phyloP scores from a whole-genome alignment of 2,329 filamentous ascomycete genomes.

The Pezicula radicicola region DNA sequence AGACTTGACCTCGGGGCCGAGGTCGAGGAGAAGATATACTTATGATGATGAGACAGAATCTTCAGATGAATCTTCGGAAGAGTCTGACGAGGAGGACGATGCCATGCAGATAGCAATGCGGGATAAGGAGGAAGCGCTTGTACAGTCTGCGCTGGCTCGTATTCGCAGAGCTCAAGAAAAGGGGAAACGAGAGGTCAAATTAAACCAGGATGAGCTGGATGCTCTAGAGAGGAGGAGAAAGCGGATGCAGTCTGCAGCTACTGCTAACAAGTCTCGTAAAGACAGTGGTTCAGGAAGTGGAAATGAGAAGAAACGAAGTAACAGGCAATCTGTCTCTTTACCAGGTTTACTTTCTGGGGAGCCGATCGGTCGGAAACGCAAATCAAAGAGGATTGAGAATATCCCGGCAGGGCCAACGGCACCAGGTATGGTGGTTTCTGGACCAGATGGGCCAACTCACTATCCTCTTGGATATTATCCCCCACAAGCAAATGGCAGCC shows the following conservation, averaged over 20 bases:
- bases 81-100: constrained; percentile 44
- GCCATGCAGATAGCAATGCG: constrained; percentile 51
- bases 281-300: constrained; percentile 21
- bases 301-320: constrained; percentile 21
- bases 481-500: constrained; percentile 25
- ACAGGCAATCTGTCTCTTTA: constrained; percentile 22
- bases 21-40: constrained; percentile 22
- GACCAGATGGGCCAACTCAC: constrained; percentile 44
- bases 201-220: constrained; percentile 76
- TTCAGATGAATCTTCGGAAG: constrained; percentile 47
- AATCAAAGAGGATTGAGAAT: constrained; percentile 30
- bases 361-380: constrained; percentile 27
- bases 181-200: constrained; percentile 75
- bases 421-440: constrained; percentile 44
- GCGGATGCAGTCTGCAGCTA: constrained; percentile 40
- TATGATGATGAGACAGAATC: constrained; percentile 9
- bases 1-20: constrained; percentile 44
- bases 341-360: constrained; percentile 18
- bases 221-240: constrained; percentile 70
- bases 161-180: constrained; percentile 75
- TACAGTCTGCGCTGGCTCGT: constrained; percentile 75
- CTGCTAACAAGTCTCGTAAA: constrained; percentile 15
- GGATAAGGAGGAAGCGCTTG: constrained; percentile 71
- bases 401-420: constrained; percentile 21
- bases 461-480: constrained; percentile 40